Evolutionary conservation across 495 filamentous ascomycete species (phyloP).

Genomic region (Talaromyces thailandensis): DNA sequence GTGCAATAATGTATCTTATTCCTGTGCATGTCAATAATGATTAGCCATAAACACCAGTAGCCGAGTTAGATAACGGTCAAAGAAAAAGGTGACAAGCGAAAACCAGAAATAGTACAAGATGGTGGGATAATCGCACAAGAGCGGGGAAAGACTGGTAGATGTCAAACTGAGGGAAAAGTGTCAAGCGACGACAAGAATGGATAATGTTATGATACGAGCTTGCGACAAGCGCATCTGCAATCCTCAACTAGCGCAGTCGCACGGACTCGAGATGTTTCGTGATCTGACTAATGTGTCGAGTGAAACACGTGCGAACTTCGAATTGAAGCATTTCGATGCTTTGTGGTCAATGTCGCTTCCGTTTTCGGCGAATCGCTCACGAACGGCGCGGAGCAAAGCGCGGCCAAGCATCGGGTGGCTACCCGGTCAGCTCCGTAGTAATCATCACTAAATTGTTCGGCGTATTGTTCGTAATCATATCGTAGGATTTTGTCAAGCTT

Average conservation of each 20-base stretch:
- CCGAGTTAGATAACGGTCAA: background rate
- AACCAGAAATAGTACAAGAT: background rate
- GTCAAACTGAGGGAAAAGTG: background rate
- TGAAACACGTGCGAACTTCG: background rate
- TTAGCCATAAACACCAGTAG: background rate
- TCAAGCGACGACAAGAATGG: background rate
- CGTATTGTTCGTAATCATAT: background rate
- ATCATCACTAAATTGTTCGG: background rate
- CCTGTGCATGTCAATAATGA: background rate
- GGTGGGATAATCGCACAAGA: background rate
- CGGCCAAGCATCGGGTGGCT: background rate
- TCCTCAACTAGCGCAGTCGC: background rate
- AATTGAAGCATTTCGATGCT: background rate
- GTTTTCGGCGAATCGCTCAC: background rate
- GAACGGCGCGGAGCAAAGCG: background rate
- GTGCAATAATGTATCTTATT: constrained; percentile 5
- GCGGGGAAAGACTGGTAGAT: background rate
- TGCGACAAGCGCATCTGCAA: background rate
- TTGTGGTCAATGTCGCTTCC: background rate
- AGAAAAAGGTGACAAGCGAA: background rate
- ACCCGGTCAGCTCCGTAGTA: background rate
- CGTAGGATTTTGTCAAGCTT: background rate
- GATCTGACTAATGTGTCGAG: background rate
- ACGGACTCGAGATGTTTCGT: background rate
- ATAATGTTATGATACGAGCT: background rate